Conservation (phyloP, 495 filamentous ascomycete species). For the Barbatosphaeria neglecta region DNA sequence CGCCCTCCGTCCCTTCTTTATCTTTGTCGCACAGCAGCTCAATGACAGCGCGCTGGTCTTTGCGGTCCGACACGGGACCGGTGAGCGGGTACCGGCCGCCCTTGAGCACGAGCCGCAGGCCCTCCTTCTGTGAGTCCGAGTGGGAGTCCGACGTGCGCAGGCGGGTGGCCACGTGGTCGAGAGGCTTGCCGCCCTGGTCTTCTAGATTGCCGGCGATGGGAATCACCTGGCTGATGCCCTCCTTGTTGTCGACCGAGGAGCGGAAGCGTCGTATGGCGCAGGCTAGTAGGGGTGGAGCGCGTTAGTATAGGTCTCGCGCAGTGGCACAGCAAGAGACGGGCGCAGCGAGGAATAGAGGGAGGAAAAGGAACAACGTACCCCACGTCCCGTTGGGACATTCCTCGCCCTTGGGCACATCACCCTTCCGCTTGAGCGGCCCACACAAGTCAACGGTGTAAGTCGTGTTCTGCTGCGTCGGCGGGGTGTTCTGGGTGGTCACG, state of each 20-base stretch:
- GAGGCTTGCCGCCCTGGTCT: slow-evolving; percentile 34
- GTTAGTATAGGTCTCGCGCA: neutral
- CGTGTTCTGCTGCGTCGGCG: slow-evolving; percentile 46
- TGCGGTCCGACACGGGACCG: slow-evolving; percentile 24
- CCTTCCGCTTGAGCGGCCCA: slow-evolving; percentile 43
- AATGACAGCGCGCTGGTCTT: slow-evolving; percentile 57
- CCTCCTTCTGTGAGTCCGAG: slow-evolving; percentile 51
- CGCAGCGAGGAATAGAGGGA: neutral
- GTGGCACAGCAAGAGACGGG: neutral
- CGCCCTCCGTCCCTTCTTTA: slow-evolving; percentile 56
- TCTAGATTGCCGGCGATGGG: slow-evolving; percentile 64
- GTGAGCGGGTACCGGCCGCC: slow-evolving; percentile 49
- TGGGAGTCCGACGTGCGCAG: slow-evolving; percentile 46
- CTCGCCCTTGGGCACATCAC: slow-evolving; percentile 32
- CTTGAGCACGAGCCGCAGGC: slow-evolving; percentile 55
- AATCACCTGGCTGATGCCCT: slow-evolving; percentile 38
- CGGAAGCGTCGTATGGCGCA: slow-evolving; percentile 1
- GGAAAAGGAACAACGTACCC: slow-evolving; percentile 28
- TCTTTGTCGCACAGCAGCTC: slow-evolving; percentile 73
- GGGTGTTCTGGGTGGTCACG: slow-evolving; percentile 38
- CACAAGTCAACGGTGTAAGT: slow-evolving; percentile 90
- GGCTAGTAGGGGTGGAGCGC: neutral
- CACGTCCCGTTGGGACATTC: slow-evolving; percentile 51
- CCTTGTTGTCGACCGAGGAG: slow-evolving; percentile 6
- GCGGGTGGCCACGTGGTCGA: slow-evolving; percentile 51